Evolutionary conservation across 2,329 filamentous ascomycete species (phyloP).

Genomic region (Aureobasidium melanogenum): DNA sequence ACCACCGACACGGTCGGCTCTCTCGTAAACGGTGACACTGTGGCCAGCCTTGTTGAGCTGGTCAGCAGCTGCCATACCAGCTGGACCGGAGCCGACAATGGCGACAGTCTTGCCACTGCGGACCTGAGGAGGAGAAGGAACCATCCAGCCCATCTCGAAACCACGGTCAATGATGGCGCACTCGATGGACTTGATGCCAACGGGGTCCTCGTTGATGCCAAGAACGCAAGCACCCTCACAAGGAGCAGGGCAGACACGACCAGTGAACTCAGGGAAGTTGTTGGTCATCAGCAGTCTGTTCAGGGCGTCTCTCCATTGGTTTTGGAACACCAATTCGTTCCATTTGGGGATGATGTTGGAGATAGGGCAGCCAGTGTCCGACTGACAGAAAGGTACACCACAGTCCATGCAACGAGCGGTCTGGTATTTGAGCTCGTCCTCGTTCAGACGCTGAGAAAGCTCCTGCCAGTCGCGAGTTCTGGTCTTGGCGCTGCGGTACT

Average conservation of each 20-base stretch:
- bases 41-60: conserved; percentile 93
- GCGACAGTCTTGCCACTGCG: conserved; percentile 85
- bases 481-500: conserved; percentile 77
- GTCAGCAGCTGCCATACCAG: conserved; percentile 82
- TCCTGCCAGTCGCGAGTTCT: conserved; percentile 91
- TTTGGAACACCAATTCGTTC: conserved; percentile 71
- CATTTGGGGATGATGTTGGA: conserved; percentile 97
- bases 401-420: conserved; percentile 98
- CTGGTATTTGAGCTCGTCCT: conserved; percentile 95
- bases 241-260: conserved; percentile 90
- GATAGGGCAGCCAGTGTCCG: conserved; percentile 90
- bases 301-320: conserved; percentile 83
- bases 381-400: conserved; percentile 96
- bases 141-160: conserved; percentile 98
- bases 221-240: conserved; percentile 94
- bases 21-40: conserved; percentile 82
- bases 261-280: conserved; percentile 97
- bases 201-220: conserved; percentile 92
- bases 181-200: conserved; percentile 97
- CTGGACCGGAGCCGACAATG: conserved; percentile 83
- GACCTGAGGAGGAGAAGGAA: conserved; percentile 65
- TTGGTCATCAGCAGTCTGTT: conserved; percentile 92
- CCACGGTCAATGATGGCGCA: conserved; percentile 96
- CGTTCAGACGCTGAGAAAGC: conserved; percentile 74
- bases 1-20: conserved; percentile 80